These are phyloP conservation scores for Furcasterigmium furcatum DNA, from an alignment of 2,329 filamentous ascomycete species.

Conservation along the genomic window DNA sequence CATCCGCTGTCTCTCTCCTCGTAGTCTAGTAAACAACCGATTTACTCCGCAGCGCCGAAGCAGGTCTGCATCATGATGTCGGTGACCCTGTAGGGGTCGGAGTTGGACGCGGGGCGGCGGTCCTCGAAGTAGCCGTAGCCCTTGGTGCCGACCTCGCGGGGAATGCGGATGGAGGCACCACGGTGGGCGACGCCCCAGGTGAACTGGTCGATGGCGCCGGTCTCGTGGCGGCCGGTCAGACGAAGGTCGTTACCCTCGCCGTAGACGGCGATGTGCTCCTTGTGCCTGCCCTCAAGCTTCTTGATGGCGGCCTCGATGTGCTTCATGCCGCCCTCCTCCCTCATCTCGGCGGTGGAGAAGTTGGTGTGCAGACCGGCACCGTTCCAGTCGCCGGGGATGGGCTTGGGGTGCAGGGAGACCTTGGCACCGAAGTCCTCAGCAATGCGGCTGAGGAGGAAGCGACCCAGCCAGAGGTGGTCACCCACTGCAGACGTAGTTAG, in stretches of 20 bases:
- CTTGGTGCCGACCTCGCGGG: slow-evolving; percentile 78
- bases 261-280: slow-evolving; percentile 88
- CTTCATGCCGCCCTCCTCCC: slow-evolving; percentile 88
- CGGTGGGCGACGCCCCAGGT: slow-evolving; percentile 94
- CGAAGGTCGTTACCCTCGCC: slow-evolving; percentile 94
- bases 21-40: not conserved
- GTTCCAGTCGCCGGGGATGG: slow-evolving; percentile 86
- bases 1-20: too few species aligned
- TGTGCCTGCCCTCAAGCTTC: slow-evolving; percentile 75
- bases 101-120: slow-evolving; percentile 71
- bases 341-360: slow-evolving; percentile 88
- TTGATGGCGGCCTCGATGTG: slow-evolving; percentile 82
- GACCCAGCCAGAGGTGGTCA: slow-evolving; percentile 88
- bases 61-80: slow-evolving; percentile 14
- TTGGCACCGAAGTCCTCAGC: slow-evolving; percentile 96
- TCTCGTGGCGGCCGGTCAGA: slow-evolving; percentile 93
- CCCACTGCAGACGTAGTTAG: slow-evolving; percentile 60
- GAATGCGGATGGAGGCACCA: slow-evolving; percentile 90
- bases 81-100: slow-evolving; percentile 15
- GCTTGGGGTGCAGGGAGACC: slow-evolving; percentile 95
- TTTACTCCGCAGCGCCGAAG: slow-evolving; percentile 12
- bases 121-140: slow-evolving; percentile 96
- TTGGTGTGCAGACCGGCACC: slow-evolving; percentile 91
- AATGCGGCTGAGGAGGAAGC: slow-evolving; percentile 83
- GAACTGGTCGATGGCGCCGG: slow-evolving; percentile 90